Conservation (phyloP, 495 filamentous ascomycete genomes). For the Aeminium ludgeri region DNA sequence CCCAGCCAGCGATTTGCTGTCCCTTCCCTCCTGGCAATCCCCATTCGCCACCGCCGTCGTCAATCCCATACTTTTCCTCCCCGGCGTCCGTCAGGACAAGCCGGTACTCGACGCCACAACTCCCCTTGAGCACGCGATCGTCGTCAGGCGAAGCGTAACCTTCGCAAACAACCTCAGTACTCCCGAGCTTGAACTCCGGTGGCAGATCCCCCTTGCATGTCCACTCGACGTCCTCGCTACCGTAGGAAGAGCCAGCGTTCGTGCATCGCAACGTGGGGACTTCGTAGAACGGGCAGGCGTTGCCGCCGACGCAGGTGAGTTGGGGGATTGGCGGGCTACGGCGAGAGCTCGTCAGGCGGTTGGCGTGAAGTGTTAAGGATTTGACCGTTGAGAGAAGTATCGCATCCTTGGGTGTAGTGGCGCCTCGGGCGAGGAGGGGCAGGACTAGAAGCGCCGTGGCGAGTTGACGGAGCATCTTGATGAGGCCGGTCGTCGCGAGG, state of each 20-base stretch:
- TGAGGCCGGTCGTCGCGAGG: no score
- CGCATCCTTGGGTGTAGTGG: conserved; percentile 2
- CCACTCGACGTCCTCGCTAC: conserved; percentile 52
- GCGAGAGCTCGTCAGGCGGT: conserved; percentile 49
- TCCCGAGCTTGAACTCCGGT: conserved; percentile 68
- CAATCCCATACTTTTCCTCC: conserved; percentile 41
- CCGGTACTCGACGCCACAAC: conserved; percentile 85
- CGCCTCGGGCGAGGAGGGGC: no score
- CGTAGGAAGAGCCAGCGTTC: conserved; percentile 47
- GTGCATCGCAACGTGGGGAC: conserved; percentile 75
- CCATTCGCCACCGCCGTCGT: not conserved
- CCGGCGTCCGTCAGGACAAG: conserved; percentile 68
- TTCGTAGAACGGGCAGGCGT: conserved; percentile 42
- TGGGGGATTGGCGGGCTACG: conserved; percentile 66
- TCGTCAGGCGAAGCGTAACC: conserved; percentile 65
- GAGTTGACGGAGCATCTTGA: no score
- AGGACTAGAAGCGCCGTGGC: no score
- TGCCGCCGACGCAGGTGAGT: conserved; percentile 63
- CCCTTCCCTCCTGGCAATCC: not conserved
- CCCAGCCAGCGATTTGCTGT: not conserved
- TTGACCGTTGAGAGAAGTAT: conserved; percentile 65
- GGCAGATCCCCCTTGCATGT: conserved; percentile 69
- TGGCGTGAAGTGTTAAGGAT: conserved; percentile 54
- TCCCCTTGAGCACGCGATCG: conserved; percentile 68
- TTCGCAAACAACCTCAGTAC: conserved; percentile 85